Percentiles rank a stretch among this genome's conserved stretches.
These are phyloP conservation scores for Leccinum uliginosum DNA, from an alignment of 768 basidiomycete genomes.

Conservation along the genomic window DNA sequence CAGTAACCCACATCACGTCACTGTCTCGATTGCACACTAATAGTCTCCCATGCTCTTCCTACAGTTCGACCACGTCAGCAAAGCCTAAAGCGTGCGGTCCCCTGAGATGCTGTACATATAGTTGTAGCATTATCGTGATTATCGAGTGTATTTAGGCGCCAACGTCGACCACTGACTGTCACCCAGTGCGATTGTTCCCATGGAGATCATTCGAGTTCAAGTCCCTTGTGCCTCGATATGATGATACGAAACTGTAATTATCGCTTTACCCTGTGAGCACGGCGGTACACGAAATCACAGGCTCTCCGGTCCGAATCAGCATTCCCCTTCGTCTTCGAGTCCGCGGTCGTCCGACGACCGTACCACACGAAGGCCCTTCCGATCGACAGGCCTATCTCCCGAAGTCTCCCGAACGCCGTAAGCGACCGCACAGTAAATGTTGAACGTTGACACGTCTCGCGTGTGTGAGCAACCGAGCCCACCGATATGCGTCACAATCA, in stretches of 20 bases:
- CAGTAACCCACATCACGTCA: neutral
- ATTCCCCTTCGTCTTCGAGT: neutral
- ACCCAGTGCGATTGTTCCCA: neutral
- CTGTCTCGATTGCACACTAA: neutral
- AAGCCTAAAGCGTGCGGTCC: neutral
- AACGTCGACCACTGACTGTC: neutral
- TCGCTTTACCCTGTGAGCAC: neutral
- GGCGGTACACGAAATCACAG: neutral
- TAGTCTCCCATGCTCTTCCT: neutral
- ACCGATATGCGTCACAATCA: neutral
- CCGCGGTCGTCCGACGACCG: neutral
- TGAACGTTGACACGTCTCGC: neutral
- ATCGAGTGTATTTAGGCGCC: slow-evolving; percentile 1
- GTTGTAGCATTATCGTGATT: slow-evolving; percentile 9
- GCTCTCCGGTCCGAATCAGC: neutral
- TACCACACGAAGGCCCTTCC: neutral
- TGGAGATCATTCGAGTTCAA: neutral
- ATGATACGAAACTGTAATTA: neutral
- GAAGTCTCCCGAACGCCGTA: neutral
- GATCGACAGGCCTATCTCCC: neutral
- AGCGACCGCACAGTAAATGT: neutral
- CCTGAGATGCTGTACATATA: slow-evolving; percentile 6
- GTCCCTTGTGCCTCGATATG: neutral
- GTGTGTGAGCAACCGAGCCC: slow-evolving; percentile 2
- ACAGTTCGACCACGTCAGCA: neutral